Evolutionary conservation across 2,329 filamentous ascomycete genomes (phyloP), one percentile per base, ranked within the genome.

Genomic region (Trichoderma atroviride): DNA sequence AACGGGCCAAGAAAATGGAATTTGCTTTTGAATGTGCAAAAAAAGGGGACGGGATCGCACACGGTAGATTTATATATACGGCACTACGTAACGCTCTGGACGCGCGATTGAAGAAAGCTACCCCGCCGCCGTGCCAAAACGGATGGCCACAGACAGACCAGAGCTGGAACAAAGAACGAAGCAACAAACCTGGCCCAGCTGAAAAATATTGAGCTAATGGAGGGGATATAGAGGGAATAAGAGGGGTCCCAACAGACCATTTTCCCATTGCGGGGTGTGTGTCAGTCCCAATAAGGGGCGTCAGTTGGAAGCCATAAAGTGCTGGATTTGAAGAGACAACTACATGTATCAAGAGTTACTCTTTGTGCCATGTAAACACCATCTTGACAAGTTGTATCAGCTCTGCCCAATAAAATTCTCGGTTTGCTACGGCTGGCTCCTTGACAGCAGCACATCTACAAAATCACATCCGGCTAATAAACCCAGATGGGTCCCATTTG

Each of bases 121-220:
- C 65, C 65, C 65, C 65, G 65, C 65, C 65, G 65, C 65, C 56
- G 57, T 68, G 47, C 47, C 47, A 63, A 63, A n/a, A 22, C 31
- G 43, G n/a, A 56, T 37, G 43, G 43, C 43, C 24, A 27, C 50
- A 53, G 50, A 43, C 37, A 43, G 37, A 27, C 14, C 50, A 14
- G 35, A 56, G 62, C 62, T 57, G 61, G 47, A 37, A 37, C 60
- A 53, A 19, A 43, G 19, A 40, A 40, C 16, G 27, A n/a, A 47
- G 40, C 40, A 63, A 55, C 27, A 50, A 65, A 63, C 62, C 62
- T 47, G 62, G 52, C 37, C 24, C 62, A 65, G 62, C 62, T 65
- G 62, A 65, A 65, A 65, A 40, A 43, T 19, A 22, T 22, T 24
- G 50, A 64, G 61, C 61, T 55, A 64, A 55, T 19, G 29, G 43